These are phyloP conservation scores for Cercospora brassicicola DNA, from an alignment of 2,329 filamentous ascomycete species.

Conservation along the genomic window DNA sequence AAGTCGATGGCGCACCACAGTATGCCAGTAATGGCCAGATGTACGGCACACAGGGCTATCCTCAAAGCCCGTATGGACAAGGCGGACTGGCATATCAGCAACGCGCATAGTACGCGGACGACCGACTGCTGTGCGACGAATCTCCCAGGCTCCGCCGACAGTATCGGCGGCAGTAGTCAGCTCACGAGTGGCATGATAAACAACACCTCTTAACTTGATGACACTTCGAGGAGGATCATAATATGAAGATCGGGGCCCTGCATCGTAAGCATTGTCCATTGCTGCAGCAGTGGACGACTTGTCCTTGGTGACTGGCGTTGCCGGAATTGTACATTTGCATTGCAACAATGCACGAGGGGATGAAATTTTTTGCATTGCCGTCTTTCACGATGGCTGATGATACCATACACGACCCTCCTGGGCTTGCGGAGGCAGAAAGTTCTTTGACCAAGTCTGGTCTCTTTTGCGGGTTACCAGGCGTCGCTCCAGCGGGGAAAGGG, in stretches of 20 bases:
- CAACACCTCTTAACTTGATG: constrained; percentile 10
- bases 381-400: constrained; percentile 28
- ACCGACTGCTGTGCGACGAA: constrained; percentile 9
- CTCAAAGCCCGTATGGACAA: constrained; percentile 52
- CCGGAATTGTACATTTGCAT: constrained; percentile 25
- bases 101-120: constrained; percentile 23
- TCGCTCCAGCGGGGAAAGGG: constrained; percentile 4
- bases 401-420: constrained; percentile 24
- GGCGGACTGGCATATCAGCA: constrained; percentile 51
- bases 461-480: constrained; percentile 8
- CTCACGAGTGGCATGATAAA: constrained; percentile 5
- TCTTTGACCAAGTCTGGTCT: constrained; percentile 12
- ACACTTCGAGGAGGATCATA: constrained; percentile 17
- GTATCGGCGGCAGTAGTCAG: constrained; percentile 6
- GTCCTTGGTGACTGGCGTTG: constrained; percentile 13
- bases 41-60: constrained; percentile 52
- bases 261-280: constrained; percentile 18
- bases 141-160: constrained; percentile 2
- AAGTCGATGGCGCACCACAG: constrained; percentile 52
- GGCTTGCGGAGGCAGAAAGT: constrained; percentile 24
- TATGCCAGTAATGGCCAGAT: constrained; percentile 46
- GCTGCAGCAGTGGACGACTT: background rate
- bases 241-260: constrained; percentile 15
- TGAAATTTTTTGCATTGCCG: constrained; percentile 21
- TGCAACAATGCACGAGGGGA: constrained; percentile 21